These are phyloP conservation scores for Acidomyces sp. DNA, from an alignment of 495 filamentous ascomycete species.

Conservation along the genomic window DNA sequence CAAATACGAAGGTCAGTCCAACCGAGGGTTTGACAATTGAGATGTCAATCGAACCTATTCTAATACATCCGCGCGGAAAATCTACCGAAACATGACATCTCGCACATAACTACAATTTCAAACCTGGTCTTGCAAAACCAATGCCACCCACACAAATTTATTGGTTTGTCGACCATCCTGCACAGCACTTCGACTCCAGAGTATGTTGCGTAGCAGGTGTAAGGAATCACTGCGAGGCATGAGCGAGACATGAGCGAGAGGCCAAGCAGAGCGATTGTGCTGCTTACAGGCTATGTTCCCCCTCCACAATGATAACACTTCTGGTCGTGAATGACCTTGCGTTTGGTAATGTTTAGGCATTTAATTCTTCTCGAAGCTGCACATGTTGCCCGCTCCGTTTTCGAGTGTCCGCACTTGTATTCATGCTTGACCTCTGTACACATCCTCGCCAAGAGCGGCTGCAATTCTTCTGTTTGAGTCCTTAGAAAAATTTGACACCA, in stretches of 20 bases:
- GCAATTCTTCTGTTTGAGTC: neutral
- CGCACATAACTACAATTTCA: no score
- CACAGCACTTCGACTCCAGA: no score
- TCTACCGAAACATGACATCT: no score
- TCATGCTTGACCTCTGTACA: constrained; percentile 27
- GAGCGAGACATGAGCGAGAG: neutral
- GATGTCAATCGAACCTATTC: no score
- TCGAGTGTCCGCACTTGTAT: constrained; percentile 26
- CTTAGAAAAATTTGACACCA: neutral
- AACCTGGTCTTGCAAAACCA: no score
- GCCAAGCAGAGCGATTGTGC: neutral
- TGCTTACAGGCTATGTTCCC: constrained; percentile 12
- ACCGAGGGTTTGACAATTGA: no score
- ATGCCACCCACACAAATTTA: no score
- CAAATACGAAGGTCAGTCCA: no score
- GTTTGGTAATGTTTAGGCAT: constrained; percentile 24
- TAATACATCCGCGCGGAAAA: no score
- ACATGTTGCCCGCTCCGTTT: constrained; percentile 25
- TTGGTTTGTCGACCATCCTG: no score
- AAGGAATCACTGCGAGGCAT: neutral
- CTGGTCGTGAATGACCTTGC: constrained; percentile 28
- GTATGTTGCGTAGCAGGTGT: neutral
- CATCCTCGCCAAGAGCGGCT: constrained; percentile 15
- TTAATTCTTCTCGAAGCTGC: constrained; percentile 23
- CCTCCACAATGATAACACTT: constrained; percentile 29